These are phyloP conservation scores for Ustilago sp. DNA, from an alignment of 1,284 basidiomycete species.

Conservation along the genomic window DNA sequence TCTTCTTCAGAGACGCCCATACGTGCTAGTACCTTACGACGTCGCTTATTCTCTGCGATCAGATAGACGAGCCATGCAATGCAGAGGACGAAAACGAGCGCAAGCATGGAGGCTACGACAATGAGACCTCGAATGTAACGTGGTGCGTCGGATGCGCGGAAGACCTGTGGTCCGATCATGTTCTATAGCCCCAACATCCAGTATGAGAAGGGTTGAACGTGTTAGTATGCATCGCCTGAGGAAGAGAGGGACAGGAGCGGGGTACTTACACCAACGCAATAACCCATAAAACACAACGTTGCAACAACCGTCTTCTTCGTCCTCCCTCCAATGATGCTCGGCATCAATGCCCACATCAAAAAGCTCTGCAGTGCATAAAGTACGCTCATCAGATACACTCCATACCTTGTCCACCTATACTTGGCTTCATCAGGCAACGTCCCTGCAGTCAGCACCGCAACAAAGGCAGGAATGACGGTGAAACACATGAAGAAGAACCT, in stretches of 20 bases:
- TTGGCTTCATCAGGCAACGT: slow-evolving; percentile 24
- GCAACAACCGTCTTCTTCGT: slow-evolving; percentile 66
- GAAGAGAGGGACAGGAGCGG: background rate
- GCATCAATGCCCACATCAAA: slow-evolving; percentile 64
- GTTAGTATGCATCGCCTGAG: background rate
- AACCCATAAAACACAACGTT: slow-evolving; percentile 62
- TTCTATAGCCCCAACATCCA: slow-evolving; percentile 11
- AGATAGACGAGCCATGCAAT: slow-evolving; percentile 24
- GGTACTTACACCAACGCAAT: slow-evolving; percentile 57
- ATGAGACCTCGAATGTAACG: slow-evolving; percentile 63
- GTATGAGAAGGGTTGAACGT: background rate
- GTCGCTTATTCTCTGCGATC: slow-evolving; percentile 23
- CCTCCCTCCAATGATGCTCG: slow-evolving; percentile 65
- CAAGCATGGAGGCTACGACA: slow-evolving; percentile 50
- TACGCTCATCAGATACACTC: slow-evolving; percentile 60
- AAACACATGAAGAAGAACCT: slow-evolving; percentile 67
- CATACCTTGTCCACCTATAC: slow-evolving; percentile 63
- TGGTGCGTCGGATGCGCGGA: slow-evolving; percentile 65
- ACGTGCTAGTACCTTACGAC: slow-evolving; percentile 22
- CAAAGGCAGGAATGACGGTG: slow-evolving; percentile 24
- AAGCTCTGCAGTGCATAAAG: slow-evolving; percentile 61
- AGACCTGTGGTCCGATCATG: slow-evolving; percentile 57
- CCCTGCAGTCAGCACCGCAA: slow-evolving; percentile 36
- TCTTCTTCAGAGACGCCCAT: slow-evolving; percentile 38
- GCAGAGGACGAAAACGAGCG: slow-evolving; percentile 25